These are phyloP conservation scores for Pythium sp. DNA, from an alignment of 352 stramenopile species.

Conservation along the genomic window DNA sequence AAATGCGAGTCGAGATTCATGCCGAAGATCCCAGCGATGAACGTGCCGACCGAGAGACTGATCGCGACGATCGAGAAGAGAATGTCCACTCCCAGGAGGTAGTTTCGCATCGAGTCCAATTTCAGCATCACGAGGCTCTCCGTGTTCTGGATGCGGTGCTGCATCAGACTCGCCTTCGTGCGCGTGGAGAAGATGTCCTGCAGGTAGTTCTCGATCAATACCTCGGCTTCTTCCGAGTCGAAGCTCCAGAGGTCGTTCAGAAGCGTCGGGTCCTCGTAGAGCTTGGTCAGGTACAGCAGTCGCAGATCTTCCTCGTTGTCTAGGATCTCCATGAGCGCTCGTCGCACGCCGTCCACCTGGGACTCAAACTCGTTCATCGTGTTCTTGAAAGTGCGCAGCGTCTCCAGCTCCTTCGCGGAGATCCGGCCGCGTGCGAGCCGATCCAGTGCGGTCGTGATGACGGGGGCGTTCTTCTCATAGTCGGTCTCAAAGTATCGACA, in stretches of 20 bases:
- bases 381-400: slow-evolving; percentile 31
- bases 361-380: slow-evolving; percentile 34
- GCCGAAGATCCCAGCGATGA: slow-evolving; percentile 54
- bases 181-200: slow-evolving; percentile 67
- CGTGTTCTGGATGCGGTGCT: slow-evolving; percentile 70
- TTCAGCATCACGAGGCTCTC: slow-evolving; percentile 74
- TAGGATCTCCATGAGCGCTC: slow-evolving; percentile 27
- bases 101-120: slow-evolving; percentile 65
- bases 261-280: not conserved
- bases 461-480: slow-evolving; percentile 1
- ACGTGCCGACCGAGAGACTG: slow-evolving; percentile 51
- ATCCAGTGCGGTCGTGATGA: slow-evolving; percentile 16
- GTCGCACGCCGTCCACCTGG: slow-evolving; percentile 18
- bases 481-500: slow-evolving; percentile 19
- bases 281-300: slow-evolving; percentile 19
- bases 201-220: slow-evolving; percentile 10
- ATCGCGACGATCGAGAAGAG: slow-evolving; percentile 59
- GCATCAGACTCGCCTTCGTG: slow-evolving; percentile 61
- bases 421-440: slow-evolving; percentile 15
- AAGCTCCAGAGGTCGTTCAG: slow-evolving; percentile 3
- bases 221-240: slow-evolving; percentile 10
- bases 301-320: slow-evolving; percentile 35
- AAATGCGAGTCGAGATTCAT: slow-evolving; percentile 57
- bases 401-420: slow-evolving; percentile 22
- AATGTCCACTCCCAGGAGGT: slow-evolving; percentile 54